Conservation (phyloP, 257 asterid species). For the Jacaranda mimosifolia region DNA sequence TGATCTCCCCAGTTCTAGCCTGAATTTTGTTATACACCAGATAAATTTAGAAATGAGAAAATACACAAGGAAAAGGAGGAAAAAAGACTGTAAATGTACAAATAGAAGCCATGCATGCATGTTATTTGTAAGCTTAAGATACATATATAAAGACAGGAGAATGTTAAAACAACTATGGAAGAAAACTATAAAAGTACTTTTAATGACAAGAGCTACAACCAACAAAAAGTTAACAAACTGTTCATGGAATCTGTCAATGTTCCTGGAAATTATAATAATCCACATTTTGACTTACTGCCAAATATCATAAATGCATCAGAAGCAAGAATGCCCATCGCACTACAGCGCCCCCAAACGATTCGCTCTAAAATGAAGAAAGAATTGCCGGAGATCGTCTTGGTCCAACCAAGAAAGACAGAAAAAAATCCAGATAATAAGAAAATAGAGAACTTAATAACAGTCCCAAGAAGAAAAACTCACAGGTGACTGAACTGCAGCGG, state of each 20-base stretch:
- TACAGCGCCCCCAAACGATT: no score
- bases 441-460: not conserved
- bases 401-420: not conserved
- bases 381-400: no score
- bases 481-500: conserved; percentile 57
- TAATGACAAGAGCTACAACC: not conserved
- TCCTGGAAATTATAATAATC: no score
- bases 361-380: no score
- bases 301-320: no score
- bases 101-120: no score
- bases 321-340: no score
- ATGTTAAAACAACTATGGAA: not conserved
- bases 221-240: not conserved
- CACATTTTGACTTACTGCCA: no score
- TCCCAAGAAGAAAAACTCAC: conserved; percentile 48
- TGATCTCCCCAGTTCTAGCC: conserved; percentile 71
- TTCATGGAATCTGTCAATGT: no score
- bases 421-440: no score
- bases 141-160: not conserved
- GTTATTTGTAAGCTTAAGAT: not conserved
- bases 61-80: not conserved
- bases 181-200: not conserved
- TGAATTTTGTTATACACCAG: conserved; percentile 41
- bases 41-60: conserved; percentile 26
- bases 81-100: not conserved